phyloP scores from a whole-genome alignment of 108 stramenopile genomes.

The Licmophora abbreviata region DNA sequence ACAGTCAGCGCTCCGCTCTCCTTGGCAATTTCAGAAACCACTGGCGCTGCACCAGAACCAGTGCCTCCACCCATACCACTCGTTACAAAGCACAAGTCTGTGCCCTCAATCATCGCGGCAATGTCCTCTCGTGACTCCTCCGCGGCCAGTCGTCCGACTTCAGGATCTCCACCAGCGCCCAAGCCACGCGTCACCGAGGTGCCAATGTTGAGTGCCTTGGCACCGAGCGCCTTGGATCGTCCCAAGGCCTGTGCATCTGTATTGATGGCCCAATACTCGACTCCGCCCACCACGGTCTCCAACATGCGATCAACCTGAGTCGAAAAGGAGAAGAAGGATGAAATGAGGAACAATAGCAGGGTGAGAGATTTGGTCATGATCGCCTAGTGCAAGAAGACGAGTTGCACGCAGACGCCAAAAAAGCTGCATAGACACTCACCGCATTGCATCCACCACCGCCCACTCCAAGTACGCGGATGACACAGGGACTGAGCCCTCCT shows the following conservation, averaged over 20 bases:
- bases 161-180: constrained; percentile 86
- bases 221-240: constrained; percentile 47
- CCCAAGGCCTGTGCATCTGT: constrained; percentile 85
- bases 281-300: constrained; percentile 73
- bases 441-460: constrained; percentile 83
- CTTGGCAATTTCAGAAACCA: constrained; percentile 72
- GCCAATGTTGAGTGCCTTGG: constrained; percentile 72
- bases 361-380: no score
- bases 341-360: no score
- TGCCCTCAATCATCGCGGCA: constrained; percentile 58
- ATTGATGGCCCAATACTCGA: constrained; percentile 88
- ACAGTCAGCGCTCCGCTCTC: constrained; percentile 50
- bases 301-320: constrained; percentile 76
- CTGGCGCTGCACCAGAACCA: constrained; percentile 80
- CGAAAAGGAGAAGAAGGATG: background rate
- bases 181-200: constrained; percentile 79
- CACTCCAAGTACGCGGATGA: constrained; percentile 71
- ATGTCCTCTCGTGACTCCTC: constrained; percentile 75
- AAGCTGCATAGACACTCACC: constrained; percentile 23
- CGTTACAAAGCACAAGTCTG: constrained; percentile 86
- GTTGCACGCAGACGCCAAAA: no score
- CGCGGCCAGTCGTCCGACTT: constrained; percentile 74
- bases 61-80: constrained; percentile 89
- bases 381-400: no score
- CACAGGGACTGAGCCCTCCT: constrained; percentile 62